A percentile compares a stretch with the other conserved stretches of the same genome.
phyloP scores from a whole-genome alignment of 257 asterid species.

The Echites panduratus region DNA sequence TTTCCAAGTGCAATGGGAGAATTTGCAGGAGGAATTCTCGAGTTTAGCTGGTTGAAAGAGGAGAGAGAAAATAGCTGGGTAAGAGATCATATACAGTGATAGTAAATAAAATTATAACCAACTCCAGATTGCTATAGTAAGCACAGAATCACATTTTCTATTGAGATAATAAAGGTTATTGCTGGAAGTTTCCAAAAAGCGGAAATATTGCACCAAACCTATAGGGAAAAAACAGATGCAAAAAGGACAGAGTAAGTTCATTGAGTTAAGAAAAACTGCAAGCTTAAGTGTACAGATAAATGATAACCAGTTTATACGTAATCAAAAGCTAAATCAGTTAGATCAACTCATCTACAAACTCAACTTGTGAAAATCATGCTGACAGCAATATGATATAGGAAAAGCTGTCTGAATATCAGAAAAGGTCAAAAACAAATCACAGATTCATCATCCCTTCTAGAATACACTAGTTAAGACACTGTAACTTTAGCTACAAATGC shows the following conservation, averaged over 20 bases:
- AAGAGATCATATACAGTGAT: conserved; percentile 6
- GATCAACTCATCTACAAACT: background rate
- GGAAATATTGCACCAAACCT: background rate
- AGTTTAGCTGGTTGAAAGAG: conserved; percentile 38
- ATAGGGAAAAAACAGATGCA: background rate
- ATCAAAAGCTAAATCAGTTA: background rate
- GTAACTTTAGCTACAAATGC: background rate
- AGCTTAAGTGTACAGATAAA: background rate
- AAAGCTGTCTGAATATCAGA: background rate
- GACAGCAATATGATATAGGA: background rate
- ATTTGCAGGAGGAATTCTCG: conserved; percentile 48
- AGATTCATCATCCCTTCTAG: background rate
- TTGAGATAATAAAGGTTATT: background rate
- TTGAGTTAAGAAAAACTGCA: background rate
- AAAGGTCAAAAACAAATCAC: background rate
- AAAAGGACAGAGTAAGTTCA: background rate
- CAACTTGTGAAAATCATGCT: background rate
- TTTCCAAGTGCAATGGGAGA: conserved; percentile 44
- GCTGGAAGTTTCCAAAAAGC: background rate
- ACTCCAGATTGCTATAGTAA: background rate
- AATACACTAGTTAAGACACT: background rate
- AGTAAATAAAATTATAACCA: background rate
- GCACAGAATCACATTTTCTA: background rate
- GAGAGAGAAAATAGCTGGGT: conserved; percentile 10
- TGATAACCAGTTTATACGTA: background rate